phyloP scores from a whole-genome alignment of 2,329 filamentous ascomycete species.

The Cytospora piceicola region DNA sequence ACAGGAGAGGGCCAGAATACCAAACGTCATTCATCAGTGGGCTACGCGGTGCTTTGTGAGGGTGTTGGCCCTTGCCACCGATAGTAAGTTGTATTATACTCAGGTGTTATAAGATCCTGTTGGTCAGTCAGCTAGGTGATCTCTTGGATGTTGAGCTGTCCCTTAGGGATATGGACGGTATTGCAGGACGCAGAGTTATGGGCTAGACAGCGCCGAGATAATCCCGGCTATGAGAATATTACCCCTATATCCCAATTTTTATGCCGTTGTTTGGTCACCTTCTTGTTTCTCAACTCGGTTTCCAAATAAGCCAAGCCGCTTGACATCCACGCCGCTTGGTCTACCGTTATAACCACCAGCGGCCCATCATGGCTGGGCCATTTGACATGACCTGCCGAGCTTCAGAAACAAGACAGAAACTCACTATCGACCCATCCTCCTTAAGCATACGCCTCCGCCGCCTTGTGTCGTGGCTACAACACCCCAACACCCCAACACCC shows the following conservation, averaged over 20 bases:
- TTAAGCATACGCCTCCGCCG: too few relatives aligned
- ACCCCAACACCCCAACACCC: too few relatives aligned
- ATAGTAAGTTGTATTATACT: background rate
- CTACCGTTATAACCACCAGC: background rate
- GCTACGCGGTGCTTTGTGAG: background rate
- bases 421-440: background rate
- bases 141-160: constrained; percentile 1
- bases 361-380: too few relatives aligned
- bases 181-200: background rate
- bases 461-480: too few relatives aligned
- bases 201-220: background rate
- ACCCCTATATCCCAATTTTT: background rate
- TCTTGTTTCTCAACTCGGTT: background rate
- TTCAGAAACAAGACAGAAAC: background rate
- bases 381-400: too few relatives aligned
- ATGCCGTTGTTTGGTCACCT: background rate
- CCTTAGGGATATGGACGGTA: background rate
- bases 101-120: background rate
- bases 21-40: background rate
- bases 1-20: background rate
- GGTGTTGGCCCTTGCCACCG: background rate
- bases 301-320: background rate
- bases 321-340: background rate
- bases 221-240: background rate
- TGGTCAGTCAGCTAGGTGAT: background rate